A percentile compares a stretch with the other conserved stretches of the same genome.
Conservation (phyloP, 306 rosid genomes). For the Lagenaria siceraria region DNA sequence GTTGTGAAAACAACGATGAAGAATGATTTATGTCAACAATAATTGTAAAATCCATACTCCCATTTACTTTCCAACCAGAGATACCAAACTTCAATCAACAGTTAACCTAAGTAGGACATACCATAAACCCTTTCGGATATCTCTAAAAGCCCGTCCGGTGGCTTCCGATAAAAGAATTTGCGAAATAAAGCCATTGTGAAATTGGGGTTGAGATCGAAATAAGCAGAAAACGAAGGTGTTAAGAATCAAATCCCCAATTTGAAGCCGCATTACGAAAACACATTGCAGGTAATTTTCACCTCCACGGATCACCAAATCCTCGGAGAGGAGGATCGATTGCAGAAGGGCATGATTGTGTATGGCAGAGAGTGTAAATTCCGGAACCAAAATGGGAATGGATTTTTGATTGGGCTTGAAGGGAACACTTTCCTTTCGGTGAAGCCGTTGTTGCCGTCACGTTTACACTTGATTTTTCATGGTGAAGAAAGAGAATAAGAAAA, state of each 20-base stretch:
- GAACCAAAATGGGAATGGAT: conserved; percentile 37
- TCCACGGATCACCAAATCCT: conserved; percentile 20
- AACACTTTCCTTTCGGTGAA: conserved; percentile 26
- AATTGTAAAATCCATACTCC: not conserved
- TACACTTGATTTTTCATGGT: conserved; percentile 31
- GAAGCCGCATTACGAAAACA: conserved; percentile 28
- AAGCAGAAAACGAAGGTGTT: conserved; percentile 15
- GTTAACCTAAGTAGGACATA: conserved; percentile 27
- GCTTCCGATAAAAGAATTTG: conserved; percentile 88
- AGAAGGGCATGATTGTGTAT: conserved; percentile 20
- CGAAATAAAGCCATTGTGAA: conserved; percentile 73
- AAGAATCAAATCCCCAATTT: conserved; percentile 15
- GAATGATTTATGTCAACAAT: not conserved
- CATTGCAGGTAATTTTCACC: conserved; percentile 8
- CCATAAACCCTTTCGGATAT: conserved; percentile 94
- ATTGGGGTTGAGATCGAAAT: conserved; percentile 31
- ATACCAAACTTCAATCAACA: conserved; percentile 9
- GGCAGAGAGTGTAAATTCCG: conserved; percentile 38
- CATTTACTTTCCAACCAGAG: conserved; percentile 8
- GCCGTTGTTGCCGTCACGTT: conserved; percentile 29
- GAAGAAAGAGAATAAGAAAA: not conserved
- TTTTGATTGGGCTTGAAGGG: conserved; percentile 64
- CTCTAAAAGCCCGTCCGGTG: conserved; percentile 94
- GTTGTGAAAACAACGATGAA: not conserved
- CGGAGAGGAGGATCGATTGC: conserved; percentile 12